Base-by-base conservation (phyloP, 225 moss, liverwort and hornwort genomes). In the Pleurozium schreberi region DNA sequence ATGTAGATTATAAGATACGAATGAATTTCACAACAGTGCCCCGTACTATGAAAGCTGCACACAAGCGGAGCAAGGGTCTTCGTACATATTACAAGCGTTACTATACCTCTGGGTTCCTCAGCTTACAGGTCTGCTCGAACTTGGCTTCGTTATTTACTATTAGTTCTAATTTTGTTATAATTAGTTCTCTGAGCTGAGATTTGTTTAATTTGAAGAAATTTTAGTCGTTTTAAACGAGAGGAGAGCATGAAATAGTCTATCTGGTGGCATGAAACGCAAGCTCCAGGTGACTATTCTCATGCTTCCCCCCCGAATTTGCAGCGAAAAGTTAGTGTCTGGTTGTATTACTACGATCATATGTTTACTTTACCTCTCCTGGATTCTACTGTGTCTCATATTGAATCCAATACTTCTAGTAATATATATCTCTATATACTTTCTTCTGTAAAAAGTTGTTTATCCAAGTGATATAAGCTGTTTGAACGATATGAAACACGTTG, bases 21-120 rank as follows among this genome's bases (percentile, higher is more conserved):
- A 98, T 98, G 98, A 98, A 98, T 92, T 98, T 96, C 83, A 98
- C 98, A 71, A 96, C 97, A 27, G 88, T 98, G 82, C 98, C 98
- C 42, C 84, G 89, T 31, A 97, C 98, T 84, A 90, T 67, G 89
- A 86, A 91, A 75, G 89, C 91, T 22, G 91, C 81, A 25, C 94
- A 97, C 76, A 97, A 94, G 92, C 94, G 93, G 22, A 95, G 70
- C 58, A 96, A 94, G 90, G 97, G 95, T 74, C 94, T 98, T 80
- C 94, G 92, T 67, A 79, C 91, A 67, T 88, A 90, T 66, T 98
- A 98, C 88, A 98, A 98, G 92, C 94, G 92, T 73, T 98, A 98
- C 75, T 98, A 97, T 83, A 96, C 98, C 58, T 98, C 98, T 36
- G 98, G 98, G 25, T 98, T 97, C 80, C 97, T 98, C 88, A 98